A percentile compares a stretch with the other conserved stretches of the same genome.
Conservation (phyloP, 768 basidiomycete species). For the Cyclocybe cylindracea region DNA sequence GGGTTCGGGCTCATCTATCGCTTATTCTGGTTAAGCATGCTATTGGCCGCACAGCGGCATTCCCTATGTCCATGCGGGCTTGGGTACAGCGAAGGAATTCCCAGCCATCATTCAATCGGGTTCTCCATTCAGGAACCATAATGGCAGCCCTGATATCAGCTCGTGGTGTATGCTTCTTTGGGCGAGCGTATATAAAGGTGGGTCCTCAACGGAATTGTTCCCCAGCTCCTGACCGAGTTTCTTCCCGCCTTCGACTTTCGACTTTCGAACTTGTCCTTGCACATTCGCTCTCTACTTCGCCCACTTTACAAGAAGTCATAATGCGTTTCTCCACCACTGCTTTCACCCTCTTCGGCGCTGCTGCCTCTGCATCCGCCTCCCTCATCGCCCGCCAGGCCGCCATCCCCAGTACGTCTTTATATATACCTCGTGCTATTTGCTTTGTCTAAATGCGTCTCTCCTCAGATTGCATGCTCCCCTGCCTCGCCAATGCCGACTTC, state of each 20-base stretch:
- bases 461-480: slow-evolving; percentile 53
- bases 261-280: slow-evolving; percentile 14
- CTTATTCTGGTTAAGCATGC: not conserved
- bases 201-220: slow-evolving; percentile 6
- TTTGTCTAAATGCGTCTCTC: not conserved
- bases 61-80: too few relatives aligned
- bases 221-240: slow-evolving; percentile 24
- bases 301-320: slow-evolving; percentile 20
- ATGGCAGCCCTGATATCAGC: slow-evolving; percentile 4
- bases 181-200: slow-evolving; percentile 13
- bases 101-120: not conserved
- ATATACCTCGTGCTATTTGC: not conserved
- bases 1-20: not conserved
- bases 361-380: slow-evolving; percentile 40
- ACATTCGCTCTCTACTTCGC: slow-evolving; percentile 22
- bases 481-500: slow-evolving; percentile 44
- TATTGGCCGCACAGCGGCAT: too few relatives aligned
- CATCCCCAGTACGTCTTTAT: slow-evolving; percentile 32
- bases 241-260: slow-evolving; percentile 21
- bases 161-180: slow-evolving; percentile 1
- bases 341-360: slow-evolving; percentile 39
- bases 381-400: slow-evolving; percentile 34
- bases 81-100: not conserved
- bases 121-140: slow-evolving; percentile 8
- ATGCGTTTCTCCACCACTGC: slow-evolving; percentile 58